Conservation (phyloP, 1,284 basidiomycete genomes). For the Porodaedalea pini region DNA sequence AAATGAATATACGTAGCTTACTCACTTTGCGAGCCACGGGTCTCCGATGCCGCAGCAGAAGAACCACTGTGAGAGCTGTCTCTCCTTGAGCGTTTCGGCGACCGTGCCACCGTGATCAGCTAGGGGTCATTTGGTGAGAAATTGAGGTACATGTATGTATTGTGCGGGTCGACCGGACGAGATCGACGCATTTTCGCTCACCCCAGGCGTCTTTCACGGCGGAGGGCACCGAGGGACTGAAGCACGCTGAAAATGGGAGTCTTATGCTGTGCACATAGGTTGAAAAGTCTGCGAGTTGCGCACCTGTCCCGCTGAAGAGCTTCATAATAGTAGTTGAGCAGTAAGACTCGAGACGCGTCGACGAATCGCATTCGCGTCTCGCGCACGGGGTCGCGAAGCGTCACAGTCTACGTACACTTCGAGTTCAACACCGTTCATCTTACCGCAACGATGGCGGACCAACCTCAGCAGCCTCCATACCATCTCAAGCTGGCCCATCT, state of each 20-base stretch:
- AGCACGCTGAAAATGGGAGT: slow-evolving; percentile 14
- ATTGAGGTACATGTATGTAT: background rate
- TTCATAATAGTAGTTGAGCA: slow-evolving; percentile 7
- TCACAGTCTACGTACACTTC: background rate
- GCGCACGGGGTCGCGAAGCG: background rate
- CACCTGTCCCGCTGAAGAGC: slow-evolving; percentile 17
- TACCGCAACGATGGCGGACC: slow-evolving; percentile 4
- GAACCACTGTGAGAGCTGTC: slow-evolving; percentile 14
- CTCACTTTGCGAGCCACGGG: slow-evolving; percentile 19
- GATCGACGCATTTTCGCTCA: slow-evolving; percentile 2
- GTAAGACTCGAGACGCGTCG: background rate
- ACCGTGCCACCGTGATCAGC: slow-evolving; percentile 21
- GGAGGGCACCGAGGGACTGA: slow-evolving; percentile 21
- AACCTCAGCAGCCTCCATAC: background rate
- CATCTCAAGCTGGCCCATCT: slow-evolving; percentile 2
- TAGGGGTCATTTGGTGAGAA: background rate
- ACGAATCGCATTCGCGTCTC: background rate
- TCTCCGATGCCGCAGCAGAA: slow-evolving; percentile 21
- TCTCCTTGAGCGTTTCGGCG: slow-evolving; percentile 15
- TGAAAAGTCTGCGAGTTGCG: background rate
- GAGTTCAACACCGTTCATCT: background rate
- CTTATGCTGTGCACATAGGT: background rate
- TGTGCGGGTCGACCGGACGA: background rate
- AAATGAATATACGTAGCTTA: background rate
- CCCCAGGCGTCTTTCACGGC: slow-evolving; percentile 18